Evolutionary conservation across 2,329 filamentous ascomycete species (phyloP).

Genomic region (Aspergillus sclerotialis): DNA sequence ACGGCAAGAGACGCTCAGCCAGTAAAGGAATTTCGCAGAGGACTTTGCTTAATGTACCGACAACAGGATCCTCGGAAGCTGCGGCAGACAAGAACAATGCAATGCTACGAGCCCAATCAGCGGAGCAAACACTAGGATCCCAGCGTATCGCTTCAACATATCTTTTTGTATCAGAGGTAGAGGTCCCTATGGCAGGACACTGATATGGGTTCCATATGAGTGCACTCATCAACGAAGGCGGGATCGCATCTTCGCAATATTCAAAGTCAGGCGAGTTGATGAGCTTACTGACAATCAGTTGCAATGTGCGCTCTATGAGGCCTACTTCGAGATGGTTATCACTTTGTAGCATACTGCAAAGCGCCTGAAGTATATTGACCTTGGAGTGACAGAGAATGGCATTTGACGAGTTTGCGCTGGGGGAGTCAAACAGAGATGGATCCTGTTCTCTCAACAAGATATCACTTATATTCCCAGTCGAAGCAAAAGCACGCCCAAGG

Average conservation of each 20-base stretch:
- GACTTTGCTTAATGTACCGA: conserved; percentile 62
- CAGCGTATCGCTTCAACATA: conserved; percentile 10
- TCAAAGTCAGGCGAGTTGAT: conserved; percentile 20
- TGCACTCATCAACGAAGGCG: conserved; percentile 30
- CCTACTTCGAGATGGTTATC: conserved; percentile 44
- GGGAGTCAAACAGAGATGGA: conserved; percentile 15
- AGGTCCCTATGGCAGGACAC: conserved; percentile 27
- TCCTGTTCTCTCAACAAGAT: conserved; percentile 40
- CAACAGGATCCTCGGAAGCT: conserved; percentile 57
- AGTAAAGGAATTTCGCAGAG: conserved; percentile 61
- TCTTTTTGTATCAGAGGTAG: conserved; percentile 11
- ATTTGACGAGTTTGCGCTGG: conserved; percentile 3
- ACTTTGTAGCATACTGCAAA: conserved; percentile 56
- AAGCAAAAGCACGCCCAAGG: conserved; percentile 74
- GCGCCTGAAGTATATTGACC: conserved; percentile 53
- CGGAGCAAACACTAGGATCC: conserved; percentile 13
- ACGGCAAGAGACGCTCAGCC: conserved; percentile 69
- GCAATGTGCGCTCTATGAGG: conserved; percentile 39
- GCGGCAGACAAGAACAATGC: conserved; percentile 50
- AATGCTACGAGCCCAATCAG: conserved; percentile 29
- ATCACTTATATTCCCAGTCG: conserved; percentile 58
- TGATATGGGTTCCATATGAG: conserved; percentile 37
- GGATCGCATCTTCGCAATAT: conserved; percentile 30
- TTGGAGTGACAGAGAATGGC: conserved; percentile 44
- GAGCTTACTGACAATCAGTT: conserved; percentile 34